A percentile compares a stretch with the other conserved stretches of the same genome.
Conservation (phyloP, 2,329 filamentous ascomycete genomes). For the Xylariaceae sp. region DNA sequence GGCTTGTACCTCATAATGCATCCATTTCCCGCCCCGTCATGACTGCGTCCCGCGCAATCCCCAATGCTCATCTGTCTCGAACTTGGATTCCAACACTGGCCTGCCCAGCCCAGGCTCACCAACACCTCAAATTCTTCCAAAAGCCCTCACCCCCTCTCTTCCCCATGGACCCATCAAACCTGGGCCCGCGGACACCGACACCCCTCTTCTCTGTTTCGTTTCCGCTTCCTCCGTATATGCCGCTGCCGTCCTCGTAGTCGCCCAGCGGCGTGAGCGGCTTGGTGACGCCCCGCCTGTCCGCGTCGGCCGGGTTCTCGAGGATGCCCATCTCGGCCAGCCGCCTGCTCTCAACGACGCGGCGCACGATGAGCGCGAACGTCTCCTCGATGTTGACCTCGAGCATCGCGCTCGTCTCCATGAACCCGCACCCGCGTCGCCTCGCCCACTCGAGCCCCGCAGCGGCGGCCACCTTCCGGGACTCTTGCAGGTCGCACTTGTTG, state of each 20-base stretch:
- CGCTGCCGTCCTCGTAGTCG: too few relatives aligned
- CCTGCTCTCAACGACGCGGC: constrained; percentile 55
- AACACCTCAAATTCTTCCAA: constrained; percentile 53
- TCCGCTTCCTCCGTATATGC: constrained; percentile 22
- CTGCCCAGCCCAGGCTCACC: constrained; percentile 33
- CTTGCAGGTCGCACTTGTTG: constrained; percentile 79
- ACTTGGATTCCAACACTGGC: neutral
- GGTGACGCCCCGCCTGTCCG: constrained; percentile 50
- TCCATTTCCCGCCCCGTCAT: too few relatives aligned
- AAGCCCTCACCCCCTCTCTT: constrained; percentile 42
- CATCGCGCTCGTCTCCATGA: constrained; percentile 84
- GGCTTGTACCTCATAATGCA: too few relatives aligned
- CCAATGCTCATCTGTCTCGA: neutral
- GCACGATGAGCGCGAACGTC: constrained; percentile 69
- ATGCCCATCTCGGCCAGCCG: constrained; percentile 44
- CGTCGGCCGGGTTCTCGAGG: constrained; percentile 37
- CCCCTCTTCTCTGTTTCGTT: constrained; percentile 37
- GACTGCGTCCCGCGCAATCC: neutral
- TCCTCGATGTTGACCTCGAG: constrained; percentile 87
- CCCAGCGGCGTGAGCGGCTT: constrained; percentile 53
- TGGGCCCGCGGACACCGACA: constrained; percentile 32
- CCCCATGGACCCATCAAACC: constrained; percentile 37
- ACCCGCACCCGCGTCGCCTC: constrained; percentile 64
- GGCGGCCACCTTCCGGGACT: constrained; percentile 62
- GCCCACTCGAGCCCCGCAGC: constrained; percentile 73